phyloP scores from a whole-genome alignment of 1,139 yeast genomes.

The Lodderomyces jiufengensis region DNA sequence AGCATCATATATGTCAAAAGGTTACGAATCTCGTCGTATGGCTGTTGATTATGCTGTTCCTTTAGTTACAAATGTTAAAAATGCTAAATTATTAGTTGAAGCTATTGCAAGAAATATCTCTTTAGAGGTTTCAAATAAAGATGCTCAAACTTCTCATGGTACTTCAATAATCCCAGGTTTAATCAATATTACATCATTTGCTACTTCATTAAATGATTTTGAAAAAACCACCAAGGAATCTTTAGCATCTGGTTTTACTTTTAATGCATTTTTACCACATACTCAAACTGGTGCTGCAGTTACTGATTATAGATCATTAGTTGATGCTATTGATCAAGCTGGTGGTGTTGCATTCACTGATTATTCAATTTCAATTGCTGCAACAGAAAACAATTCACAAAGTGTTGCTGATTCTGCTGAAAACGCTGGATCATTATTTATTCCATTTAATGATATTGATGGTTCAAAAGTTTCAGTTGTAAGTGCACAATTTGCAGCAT shows the following conservation, averaged over 20 bases:
- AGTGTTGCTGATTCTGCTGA: constrained; percentile 61
- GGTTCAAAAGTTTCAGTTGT: constrained; percentile 70
- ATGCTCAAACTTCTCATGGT: constrained; percentile 87
- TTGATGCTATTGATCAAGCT: constrained; percentile 58
- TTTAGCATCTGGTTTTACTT: constrained; percentile 85
- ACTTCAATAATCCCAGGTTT: constrained; percentile 84
- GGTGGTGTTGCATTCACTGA: constrained; percentile 70
- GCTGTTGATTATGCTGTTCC: constrained; percentile 99
- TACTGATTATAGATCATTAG: constrained; percentile 61
- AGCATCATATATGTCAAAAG: constrained; percentile 95
- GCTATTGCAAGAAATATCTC: constrained; percentile 74
- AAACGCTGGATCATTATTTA: constrained; percentile 72
- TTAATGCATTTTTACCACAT: constrained; percentile 76
- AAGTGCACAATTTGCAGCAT: constrained; percentile 72
- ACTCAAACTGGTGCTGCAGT: constrained; percentile 54
- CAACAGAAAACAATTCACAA: constrained; percentile 64
- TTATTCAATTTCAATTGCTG: constrained; percentile 80
- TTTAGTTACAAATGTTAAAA: constrained; percentile 93
- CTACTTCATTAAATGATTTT: constrained; percentile 64
- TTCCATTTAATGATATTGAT: constrained; percentile 75
- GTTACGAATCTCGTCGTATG: constrained; percentile 98
- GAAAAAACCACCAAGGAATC: constrained; percentile 69
- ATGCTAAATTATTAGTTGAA: constrained; percentile 93
- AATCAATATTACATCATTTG: constrained; percentile 75
- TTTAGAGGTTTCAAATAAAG: constrained; percentile 71